Evolutionary conservation across 495 filamentous ascomycete genomes (phyloP).

Genomic region (Rusavskia elegans): DNA sequence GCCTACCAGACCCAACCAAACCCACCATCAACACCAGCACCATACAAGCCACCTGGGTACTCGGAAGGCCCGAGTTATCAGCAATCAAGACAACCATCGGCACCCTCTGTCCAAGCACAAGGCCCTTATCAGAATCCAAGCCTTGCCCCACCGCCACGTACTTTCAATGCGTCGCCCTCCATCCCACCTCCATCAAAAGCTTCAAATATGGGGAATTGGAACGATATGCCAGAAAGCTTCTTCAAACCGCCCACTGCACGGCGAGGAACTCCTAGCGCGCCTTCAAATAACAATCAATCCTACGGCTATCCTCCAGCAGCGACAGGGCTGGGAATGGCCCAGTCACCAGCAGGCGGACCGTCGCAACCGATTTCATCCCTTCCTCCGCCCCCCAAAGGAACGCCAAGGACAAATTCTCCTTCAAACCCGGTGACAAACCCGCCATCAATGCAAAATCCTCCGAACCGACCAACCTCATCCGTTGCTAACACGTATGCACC

Average conservation of each 20-base stretch:
- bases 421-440: conserved; percentile 11
- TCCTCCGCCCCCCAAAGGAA: conserved; percentile 40
- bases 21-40: conserved; percentile 25
- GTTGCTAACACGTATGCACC: conserved; percentile 63
- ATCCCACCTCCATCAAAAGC: conserved; percentile 51
- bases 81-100: conserved; percentile 8
- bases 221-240: conserved; percentile 78
- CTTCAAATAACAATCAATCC: not conserved
- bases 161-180: conserved; percentile 42
- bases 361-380: conserved; percentile 27
- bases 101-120: conserved; percentile 18
- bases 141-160: conserved; percentile 43
- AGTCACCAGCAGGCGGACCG: conserved; percentile 23
- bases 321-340: not conserved
- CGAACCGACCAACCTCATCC: conserved; percentile 38
- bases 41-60: conserved; percentile 19
- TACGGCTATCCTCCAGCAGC: not conserved
- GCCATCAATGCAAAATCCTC: conserved; percentile 26
- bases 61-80: conserved; percentile 30
- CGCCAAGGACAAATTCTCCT: conserved; percentile 40
- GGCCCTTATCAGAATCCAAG: conserved; percentile 21
- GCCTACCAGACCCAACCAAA: conserved; percentile 38
- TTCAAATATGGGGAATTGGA: conserved; percentile 68
- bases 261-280: conserved; percentile 47
- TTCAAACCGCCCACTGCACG: conserved; percentile 54